A percentile compares a stretch with the other conserved stretches of the same genome.
These are phyloP conservation scores for Dothideomycetidae sp. DNA, from an alignment of 2,329 filamentous ascomycete genomes.

Conservation along the genomic window DNA sequence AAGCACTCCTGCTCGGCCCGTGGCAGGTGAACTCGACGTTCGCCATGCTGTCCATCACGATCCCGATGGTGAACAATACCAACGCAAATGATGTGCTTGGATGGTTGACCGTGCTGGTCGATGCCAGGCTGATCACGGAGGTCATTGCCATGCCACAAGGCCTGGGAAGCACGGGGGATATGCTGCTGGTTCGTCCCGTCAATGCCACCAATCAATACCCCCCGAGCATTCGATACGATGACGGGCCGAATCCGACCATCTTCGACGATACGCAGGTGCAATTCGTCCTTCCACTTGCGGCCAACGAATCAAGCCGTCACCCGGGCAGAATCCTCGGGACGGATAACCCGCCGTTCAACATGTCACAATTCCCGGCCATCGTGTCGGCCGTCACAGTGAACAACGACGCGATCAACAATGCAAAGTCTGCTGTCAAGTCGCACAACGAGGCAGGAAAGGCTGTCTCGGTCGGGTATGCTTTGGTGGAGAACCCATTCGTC, in stretches of 20 bases:
- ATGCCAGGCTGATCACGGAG: constrained; percentile 48
- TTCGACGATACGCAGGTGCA: constrained; percentile 13
- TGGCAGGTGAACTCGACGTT: constrained; percentile 57
- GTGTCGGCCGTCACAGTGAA: constrained; percentile 43
- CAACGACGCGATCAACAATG: constrained; percentile 45
- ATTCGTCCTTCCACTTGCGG: constrained; percentile 19
- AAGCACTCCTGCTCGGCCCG: constrained; percentile 62
- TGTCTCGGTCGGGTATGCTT: constrained; percentile 70
- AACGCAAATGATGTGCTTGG: constrained; percentile 53
- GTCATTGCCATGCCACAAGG: constrained; percentile 54
- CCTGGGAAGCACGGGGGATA: constrained; percentile 52
- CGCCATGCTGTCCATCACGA: constrained; percentile 65
- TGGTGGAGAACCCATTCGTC: constrained; percentile 51
- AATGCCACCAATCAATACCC: constrained; percentile 46
- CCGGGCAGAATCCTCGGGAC: constrained; percentile 21
- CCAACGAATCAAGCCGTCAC: constrained; percentile 17
- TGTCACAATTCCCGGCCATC: constrained; percentile 49
- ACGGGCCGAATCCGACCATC: not conserved
- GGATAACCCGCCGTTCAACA: constrained; percentile 40
- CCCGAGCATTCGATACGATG: constrained; percentile 19
- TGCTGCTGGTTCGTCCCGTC: constrained; percentile 55
- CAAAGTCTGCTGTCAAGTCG: constrained; percentile 53
- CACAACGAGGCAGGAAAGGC: constrained; percentile 54
- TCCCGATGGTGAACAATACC: constrained; percentile 59
- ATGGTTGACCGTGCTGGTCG: constrained; percentile 66